Base-by-base conservation (phyloP, 2,329 filamentous ascomycete species). In the Ophiostoma novo-ulmi region DNA sequence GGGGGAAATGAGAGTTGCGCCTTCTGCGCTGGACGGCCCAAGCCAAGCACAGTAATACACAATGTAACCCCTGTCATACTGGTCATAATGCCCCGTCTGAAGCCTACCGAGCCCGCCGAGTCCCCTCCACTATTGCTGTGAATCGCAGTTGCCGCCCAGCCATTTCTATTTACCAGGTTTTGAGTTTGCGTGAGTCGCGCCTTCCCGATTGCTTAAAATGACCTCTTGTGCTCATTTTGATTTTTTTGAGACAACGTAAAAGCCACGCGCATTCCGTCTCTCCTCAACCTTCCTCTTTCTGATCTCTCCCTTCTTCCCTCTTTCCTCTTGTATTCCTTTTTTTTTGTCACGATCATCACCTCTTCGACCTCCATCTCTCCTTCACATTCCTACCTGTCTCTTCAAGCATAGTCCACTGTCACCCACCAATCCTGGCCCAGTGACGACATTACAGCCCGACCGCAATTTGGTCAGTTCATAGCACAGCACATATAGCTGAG, bases 361-460 rank as follows among this genome's bases (percentile, higher is more conserved):
- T 39, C 35, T 36, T n/a, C 61, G 14, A 35, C 61, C 35, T 64
- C 61, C 61, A 35, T 6, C 13, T 38, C 11, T 39, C 61, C 55
- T 55, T 63, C 61, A 31, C n/a, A 31, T 61, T 66, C 39, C 64
- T 44, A n/a, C 31, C 69, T 48, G 31, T 39, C 64, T 36, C 14
- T 31, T 26, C 55, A 61, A 26, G 55, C 26, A 26, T 31, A 61
- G 55, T 31, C 55, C 55, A 31, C 26, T 31, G 55, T 35, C 58
- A 63, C 58, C 58, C 38, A 41, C 26, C 67, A 38, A 48, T 39
- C 55, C 36, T 20, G 20, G 44, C 38, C 39, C 22, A 22, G 41
- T 69, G 70, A 71, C 70, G 67, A 67, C 70, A 71, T 67, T 71
- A 48, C 67, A 26, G 41, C 67, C 67, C 61, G 48, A 69, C 69